phyloP scores from a whole-genome alignment of 805 yeast genomes.

The Myxozyma sirexii region DNA sequence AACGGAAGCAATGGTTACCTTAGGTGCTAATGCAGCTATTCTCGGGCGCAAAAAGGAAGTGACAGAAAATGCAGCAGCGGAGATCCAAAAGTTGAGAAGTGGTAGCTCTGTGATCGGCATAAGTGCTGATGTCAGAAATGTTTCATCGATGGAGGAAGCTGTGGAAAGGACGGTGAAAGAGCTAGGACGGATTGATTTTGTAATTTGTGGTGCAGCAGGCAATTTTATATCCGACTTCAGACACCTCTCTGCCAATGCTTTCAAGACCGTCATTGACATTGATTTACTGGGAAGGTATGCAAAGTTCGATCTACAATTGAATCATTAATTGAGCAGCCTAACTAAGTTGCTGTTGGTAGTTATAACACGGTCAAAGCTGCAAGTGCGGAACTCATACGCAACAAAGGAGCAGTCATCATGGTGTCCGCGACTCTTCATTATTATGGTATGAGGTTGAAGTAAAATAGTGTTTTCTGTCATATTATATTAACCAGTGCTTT shows the following conservation, averaged over 20 bases:
- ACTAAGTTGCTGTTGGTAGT: background rate
- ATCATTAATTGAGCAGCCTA: background rate
- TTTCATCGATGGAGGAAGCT: constrained; percentile 61
- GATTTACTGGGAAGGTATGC: constrained; percentile 78
- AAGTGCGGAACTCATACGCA: constrained; percentile 61
- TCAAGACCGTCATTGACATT: constrained; percentile 82
- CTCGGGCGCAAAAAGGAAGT: constrained; percentile 74
- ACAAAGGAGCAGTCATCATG: constrained; percentile 68
- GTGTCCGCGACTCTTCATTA: constrained; percentile 90
- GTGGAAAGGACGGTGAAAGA: constrained; percentile 64
- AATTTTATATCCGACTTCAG: constrained; percentile 82
- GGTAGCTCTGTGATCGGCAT: constrained; percentile 72
- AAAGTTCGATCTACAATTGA: too few species aligned
- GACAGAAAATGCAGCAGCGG: constrained; percentile 68
- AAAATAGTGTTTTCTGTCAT: background rate
- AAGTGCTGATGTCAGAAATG: constrained; percentile 77
- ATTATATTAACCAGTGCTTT: too few species aligned
- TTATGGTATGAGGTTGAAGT: constrained; percentile 52
- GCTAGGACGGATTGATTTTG: constrained; percentile 81
- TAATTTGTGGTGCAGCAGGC: constrained; percentile 96
- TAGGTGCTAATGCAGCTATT: constrained; percentile 88
- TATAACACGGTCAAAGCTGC: constrained; percentile 84
- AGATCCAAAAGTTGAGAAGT: constrained; percentile 57
- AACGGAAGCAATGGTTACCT: constrained; percentile 74
- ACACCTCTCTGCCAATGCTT: constrained; percentile 79